phyloP scores from a whole-genome alignment of 345 rosid species.

The Hibiscus mutabilis region DNA sequence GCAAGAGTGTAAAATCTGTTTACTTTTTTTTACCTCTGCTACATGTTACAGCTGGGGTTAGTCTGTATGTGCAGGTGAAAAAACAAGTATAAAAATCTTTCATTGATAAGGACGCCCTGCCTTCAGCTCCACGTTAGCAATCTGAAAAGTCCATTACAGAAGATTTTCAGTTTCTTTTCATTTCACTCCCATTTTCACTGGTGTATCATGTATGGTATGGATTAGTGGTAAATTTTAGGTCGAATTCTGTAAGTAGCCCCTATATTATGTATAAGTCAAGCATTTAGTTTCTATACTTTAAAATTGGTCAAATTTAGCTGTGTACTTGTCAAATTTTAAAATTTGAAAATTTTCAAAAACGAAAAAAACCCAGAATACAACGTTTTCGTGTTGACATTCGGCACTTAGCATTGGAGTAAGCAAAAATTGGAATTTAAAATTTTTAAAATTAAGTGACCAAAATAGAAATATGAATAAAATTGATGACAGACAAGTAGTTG shows the following conservation, averaged over 20 bases:
- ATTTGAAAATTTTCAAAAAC: no score
- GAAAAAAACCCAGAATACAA: no score
- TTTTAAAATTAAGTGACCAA: no score
- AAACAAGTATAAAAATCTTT: neutral
- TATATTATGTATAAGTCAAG: neutral
- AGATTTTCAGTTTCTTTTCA: slow-evolving; percentile 1
- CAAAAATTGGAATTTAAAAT: no score
- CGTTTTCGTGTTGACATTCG: no score
- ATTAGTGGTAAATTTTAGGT: neutral
- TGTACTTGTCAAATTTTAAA: no score
- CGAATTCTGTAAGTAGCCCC: no score
- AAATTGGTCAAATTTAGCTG: no score
- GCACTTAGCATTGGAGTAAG: no score
- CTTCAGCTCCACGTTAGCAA: slow-evolving; percentile 6
- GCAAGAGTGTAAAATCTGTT: slow-evolving; percentile 3
- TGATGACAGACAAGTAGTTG: no score
- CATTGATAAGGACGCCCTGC: slow-evolving; percentile 6
- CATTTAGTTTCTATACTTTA: neutral
- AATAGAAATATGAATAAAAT: no score
- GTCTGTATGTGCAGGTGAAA: neutral
- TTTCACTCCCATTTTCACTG: neutral
- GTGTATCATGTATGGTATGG: neutral
- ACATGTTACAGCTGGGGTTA: slow-evolving; percentile 7
- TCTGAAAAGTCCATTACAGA: slow-evolving; percentile 8
- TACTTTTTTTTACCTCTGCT: neutral